Conservation (phyloP, 2,329 filamentous ascomycete species). For the Periconia macrospinosa region DNA sequence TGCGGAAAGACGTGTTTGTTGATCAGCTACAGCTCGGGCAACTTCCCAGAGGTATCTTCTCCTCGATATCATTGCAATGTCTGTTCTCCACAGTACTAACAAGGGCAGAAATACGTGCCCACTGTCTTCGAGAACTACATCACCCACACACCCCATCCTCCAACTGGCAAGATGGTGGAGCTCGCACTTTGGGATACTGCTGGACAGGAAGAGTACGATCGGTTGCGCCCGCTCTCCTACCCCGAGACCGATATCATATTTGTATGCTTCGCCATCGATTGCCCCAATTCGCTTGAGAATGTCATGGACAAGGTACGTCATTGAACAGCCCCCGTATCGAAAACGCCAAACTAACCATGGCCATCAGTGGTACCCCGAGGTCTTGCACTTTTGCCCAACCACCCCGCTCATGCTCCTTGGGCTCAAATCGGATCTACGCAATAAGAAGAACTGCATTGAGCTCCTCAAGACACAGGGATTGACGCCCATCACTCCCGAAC, state of each 20-base stretch:
- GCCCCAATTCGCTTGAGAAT: constrained; percentile 96
- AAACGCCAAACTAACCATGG: constrained; percentile 5
- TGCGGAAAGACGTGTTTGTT: constrained; percentile 98
- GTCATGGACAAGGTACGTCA: constrained; percentile 90
- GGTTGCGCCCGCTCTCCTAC: constrained; percentile 91
- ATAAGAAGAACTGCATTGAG: constrained; percentile 96
- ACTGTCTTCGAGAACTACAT: constrained; percentile 99
- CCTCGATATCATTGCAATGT: neutral
- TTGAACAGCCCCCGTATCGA: neutral
- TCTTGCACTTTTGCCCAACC: constrained; percentile 97
- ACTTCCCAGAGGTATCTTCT: constrained; percentile 85
- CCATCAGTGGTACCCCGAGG: constrained; percentile 95
- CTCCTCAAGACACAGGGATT: constrained; percentile 97
- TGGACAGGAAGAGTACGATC: constrained; percentile 97
- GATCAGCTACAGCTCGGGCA: constrained; percentile 98
- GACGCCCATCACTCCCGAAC: constrained; percentile 89
- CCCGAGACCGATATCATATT: constrained; percentile 97
- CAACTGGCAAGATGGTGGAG: constrained; percentile 91
- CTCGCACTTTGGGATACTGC: constrained; percentile 98
- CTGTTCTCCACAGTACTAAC: constrained; percentile 8
- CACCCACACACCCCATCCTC: constrained; percentile 87
- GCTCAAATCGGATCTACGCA: constrained; percentile 93
- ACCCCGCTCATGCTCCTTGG: constrained; percentile 94
- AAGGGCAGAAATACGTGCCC: constrained; percentile 90
- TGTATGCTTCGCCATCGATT: constrained; percentile 99